Percentiles rank a stretch among this genome's conserved stretches.
These are phyloP conservation scores for Nelumbo lutea DNA, from an alignment of 164 flowering plant species.

Conservation along the genomic window DNA sequence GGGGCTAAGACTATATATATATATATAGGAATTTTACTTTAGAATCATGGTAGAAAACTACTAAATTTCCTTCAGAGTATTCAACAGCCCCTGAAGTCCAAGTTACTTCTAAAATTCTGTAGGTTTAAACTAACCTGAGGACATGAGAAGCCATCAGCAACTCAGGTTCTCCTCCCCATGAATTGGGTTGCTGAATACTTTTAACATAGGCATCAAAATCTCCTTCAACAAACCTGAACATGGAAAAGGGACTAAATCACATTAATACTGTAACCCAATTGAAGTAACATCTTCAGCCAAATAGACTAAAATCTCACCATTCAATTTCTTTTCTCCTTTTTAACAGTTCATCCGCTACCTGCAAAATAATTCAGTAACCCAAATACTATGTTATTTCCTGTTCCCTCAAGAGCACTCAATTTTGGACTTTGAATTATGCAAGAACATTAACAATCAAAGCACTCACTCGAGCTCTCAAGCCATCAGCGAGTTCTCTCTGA, in stretches of 20 bases:
- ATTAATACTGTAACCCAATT: neutral
- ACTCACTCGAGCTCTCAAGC: slow-evolving; percentile 70
- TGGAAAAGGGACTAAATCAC: neutral
- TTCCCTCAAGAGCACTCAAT: neutral
- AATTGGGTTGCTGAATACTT: slow-evolving; percentile 55
- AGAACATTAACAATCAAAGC: neutral
- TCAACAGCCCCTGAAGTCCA: no score
- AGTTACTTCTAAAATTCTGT: neutral
- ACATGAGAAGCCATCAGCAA: slow-evolving; percentile 81
- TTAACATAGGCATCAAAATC: slow-evolving; percentile 71
- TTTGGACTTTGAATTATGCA: neutral
- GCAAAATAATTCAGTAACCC: neutral
- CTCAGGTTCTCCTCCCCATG: slow-evolving; percentile 93
- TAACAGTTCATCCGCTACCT: slow-evolving; percentile 82
- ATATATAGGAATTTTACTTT: neutral
- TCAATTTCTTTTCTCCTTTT: slow-evolving; percentile 80
- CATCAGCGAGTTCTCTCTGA: slow-evolving; percentile 80
- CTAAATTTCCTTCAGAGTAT: neutral
- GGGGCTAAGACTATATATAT: neutral
- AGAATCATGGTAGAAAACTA: neutral
- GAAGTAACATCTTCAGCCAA: neutral
- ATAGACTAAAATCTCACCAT: slow-evolving; percentile 34
- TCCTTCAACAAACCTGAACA: slow-evolving; percentile 68
- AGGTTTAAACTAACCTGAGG: slow-evolving; percentile 43
- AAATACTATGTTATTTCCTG: neutral